Base-by-base conservation (phyloP, 257 asterid species). In the Gentiana straminea region DNA sequence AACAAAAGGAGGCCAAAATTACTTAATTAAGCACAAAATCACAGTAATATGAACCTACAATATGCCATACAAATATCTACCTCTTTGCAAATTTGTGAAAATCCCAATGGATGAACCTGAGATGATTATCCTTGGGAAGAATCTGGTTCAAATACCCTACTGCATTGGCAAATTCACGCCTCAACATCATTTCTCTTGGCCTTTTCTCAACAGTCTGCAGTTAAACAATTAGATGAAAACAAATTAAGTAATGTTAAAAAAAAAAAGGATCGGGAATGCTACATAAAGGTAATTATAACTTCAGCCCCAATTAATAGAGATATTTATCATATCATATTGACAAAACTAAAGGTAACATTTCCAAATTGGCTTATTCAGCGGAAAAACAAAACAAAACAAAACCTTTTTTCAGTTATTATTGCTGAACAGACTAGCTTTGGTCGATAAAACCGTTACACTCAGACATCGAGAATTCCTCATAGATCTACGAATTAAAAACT, bases 151-250 rank as follows among this genome's bases (percentile, higher is more conserved):
- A 84, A 77, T 91, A 91, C 57, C 98, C 96, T 35, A 91, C 98
- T 2, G 96, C 98, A 77, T 83, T 73, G 36, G 94, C 82, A 75
- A 91, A 91, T 77, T 91, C 98, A 60, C 98, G 95, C 77, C 98
- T 82, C 62, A 91, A 74, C 98, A 91, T 91, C 98, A 91, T 91
- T 73, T 91, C 98, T 68, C 98, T 77, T 32, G 98, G 98, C 66
- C 98, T 78, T 78, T 91, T 91, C 79, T 91, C 98, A 54, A 91
- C 91, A 5, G 96, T 91, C 98, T 91, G 83, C 60, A 73, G 68
- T 69, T 10, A 41, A 41, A 41, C 46, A 64, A 33, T 33, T 36
- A 57, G 38, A 13, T 50, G 57, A 55, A 15, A 66, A 49, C 33
- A 44, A 61, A 32, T 6, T 35, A 57, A 24, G 24, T 24, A 24